Evolutionary conservation across 768 basidiomycete species (phyloP), one percentile per base, ranked within the genome.

Genomic region (Serpula lacrymans): DNA sequence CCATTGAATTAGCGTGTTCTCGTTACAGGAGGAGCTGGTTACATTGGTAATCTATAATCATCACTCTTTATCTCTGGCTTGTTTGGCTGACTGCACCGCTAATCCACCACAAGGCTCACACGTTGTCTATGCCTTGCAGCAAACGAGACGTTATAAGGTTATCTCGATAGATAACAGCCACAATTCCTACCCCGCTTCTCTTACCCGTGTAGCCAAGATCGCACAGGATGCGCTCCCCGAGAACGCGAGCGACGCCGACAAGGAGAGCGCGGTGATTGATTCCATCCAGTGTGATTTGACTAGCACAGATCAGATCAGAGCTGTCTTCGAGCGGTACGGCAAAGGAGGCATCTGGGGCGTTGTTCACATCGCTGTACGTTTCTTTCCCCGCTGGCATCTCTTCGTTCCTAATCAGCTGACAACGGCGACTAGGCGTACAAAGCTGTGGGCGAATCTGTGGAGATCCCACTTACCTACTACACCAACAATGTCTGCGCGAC

Each of bases 341-440:
- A 84, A 88, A 54, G 89, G 88, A 14, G 89, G 89, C 3, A 88
- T 99, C 47, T 97, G 92, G 89, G 96, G 94, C 37, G 91, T 97
- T 17, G 72, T 99, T 40, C 96, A 98, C 62, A 79, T 99, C 42
- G 96, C 95, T 16, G 90, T 92, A 52, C 58, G 86, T 77, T 42
- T 29, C 40, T 16, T 17, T 13, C 29, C 5, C 25, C 28, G 17
- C n/a, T n/a, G 24, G 34, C 8, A 39, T 11, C 21, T 10, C 34
- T n/a, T 12, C 40, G 28, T 17, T 25, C n/a, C 9, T 42, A 18
- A 17, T 31, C 32, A 43, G 43, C 29, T 28, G 2, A 32, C 34
- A 41, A 37, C 20, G n/a, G n/a, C 33, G 35, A 47, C 24, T 54
- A 93, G 90, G 96, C 96, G 4, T 84, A 88, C 72, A 99, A 99